Percentiles rank a stretch among this genome's conserved stretches.
Evolutionary conservation across 1,284 basidiomycete species (phyloP).

Genomic region (Calocybe gambosa): DNA sequence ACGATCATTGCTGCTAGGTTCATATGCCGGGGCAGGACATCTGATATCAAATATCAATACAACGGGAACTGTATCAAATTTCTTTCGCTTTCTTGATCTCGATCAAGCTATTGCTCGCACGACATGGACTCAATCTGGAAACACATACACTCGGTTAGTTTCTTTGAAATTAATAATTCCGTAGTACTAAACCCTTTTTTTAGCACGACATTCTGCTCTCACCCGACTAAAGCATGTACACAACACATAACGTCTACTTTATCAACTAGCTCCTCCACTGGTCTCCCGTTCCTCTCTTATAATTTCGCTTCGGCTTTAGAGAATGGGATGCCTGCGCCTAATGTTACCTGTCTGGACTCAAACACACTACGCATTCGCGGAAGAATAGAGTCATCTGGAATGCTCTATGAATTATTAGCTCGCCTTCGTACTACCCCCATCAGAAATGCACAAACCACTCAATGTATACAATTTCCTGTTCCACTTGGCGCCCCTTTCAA

Average conservation of each 20-base stretch:
- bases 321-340: conserved; percentile 45
- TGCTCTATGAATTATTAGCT: conserved; percentile 64
- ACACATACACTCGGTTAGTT: conserved; percentile 13
- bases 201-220: conserved; percentile 66
- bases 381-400: conserved; percentile 40
- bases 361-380: conserved; percentile 54
- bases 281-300: conserved; percentile 37
- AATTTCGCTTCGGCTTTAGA: conserved; percentile 45
- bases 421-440: conserved; percentile 31
- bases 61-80: conserved; percentile 38
- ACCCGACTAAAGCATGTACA: conserved; percentile 53
- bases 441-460: conserved; percentile 10
- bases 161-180: not conserved
- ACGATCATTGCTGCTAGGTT: conserved; percentile 37
- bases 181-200: not conserved
- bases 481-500: conserved; percentile 32
- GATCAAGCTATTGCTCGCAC: conserved; percentile 54
- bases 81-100: conserved; percentile 63
- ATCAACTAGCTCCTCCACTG: conserved; percentile 15
- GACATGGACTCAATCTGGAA: conserved; percentile 49
- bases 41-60: conserved; percentile 45
- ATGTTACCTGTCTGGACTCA: conserved; percentile 54
- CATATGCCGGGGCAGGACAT: conserved; percentile 62
- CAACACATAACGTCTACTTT: conserved; percentile 43
- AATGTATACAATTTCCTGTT: conserved; percentile 25